phyloP scores from a whole-genome alignment of 2,329 filamentous ascomycete genomes.

The Mycosphaerella sp. region DNA sequence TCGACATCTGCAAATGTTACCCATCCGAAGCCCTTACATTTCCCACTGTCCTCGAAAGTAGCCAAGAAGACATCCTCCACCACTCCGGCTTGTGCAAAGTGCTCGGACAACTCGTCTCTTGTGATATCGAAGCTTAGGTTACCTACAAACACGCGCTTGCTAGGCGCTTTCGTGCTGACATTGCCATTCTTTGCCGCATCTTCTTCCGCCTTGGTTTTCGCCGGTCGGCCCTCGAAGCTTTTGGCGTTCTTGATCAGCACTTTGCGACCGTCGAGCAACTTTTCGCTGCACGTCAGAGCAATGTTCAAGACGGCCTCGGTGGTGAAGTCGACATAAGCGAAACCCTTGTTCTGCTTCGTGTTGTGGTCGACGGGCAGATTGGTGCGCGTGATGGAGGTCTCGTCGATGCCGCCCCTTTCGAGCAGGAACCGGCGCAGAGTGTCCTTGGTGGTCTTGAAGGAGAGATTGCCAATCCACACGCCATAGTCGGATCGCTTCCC shows the following conservation, averaged over 20 bases:
- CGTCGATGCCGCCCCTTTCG: slow-evolving; percentile 53
- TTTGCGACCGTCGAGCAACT: slow-evolving; percentile 65
- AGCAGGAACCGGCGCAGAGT: slow-evolving; percentile 77
- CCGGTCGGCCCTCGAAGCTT: slow-evolving; percentile 82
- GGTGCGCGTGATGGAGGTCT: slow-evolving; percentile 72
- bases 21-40: slow-evolving; percentile 98
- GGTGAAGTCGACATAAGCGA: slow-evolving; percentile 91
- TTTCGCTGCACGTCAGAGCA: slow-evolving; percentile 84
- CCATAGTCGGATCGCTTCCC: slow-evolving; percentile 67
- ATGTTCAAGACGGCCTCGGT: slow-evolving; percentile 61
- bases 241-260: slow-evolving; percentile 91
- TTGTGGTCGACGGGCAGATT: slow-evolving; percentile 60
- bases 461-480: slow-evolving; percentile 93
- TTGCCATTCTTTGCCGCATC: slow-evolving; percentile 35
- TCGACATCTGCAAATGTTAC: slow-evolving; percentile 79
- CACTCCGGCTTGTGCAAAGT: slow-evolving; percentile 79
- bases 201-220: slow-evolving; percentile 38
- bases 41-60: slow-evolving; percentile 92
- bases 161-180: slow-evolving; percentile 53
- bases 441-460: slow-evolving; percentile 70
- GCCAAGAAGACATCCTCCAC: slow-evolving; percentile 81
- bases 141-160: slow-evolving; percentile 77
- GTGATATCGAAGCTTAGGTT: slow-evolving; percentile 49
- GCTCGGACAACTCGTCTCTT: slow-evolving; percentile 70
- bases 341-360: slow-evolving; percentile 72